Evolutionary conservation across 805 yeast genomes (phyloP).

Genomic region (Dipodascus geniculatus): DNA sequence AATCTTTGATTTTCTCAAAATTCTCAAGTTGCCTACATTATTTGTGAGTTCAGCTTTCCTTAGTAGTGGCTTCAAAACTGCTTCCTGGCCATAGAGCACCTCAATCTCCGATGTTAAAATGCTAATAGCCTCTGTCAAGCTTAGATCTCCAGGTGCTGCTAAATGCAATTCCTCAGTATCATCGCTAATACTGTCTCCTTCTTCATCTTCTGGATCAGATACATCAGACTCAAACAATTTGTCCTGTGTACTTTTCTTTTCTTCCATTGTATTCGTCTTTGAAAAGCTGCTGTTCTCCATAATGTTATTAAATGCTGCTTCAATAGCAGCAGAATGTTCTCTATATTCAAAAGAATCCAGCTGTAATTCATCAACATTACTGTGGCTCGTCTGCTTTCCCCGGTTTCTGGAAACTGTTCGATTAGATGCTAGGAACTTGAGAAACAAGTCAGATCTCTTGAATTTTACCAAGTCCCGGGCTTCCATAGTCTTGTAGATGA

Average conservation of each 20-base stretch:
- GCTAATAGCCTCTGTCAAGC: constrained; percentile 54
- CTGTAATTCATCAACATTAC: constrained; percentile 21
- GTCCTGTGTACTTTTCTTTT: constrained; percentile 1
- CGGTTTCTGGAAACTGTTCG: constrained; percentile 1
- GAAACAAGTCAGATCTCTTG: constrained; percentile 43
- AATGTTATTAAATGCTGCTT: constrained; percentile 53
- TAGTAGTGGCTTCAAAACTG: constrained; percentile 54
- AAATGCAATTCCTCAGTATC: constrained; percentile 27
- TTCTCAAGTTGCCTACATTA: constrained; percentile 53
- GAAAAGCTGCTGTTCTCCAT: constrained; percentile 13
- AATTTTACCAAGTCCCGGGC: constrained; percentile 46
- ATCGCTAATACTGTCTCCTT: constrained; percentile 7
- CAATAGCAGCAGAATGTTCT: constrained; percentile 40
- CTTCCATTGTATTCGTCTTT: constrained; percentile 6
- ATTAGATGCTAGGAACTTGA: constrained; percentile 37
- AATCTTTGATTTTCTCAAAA: constrained; percentile 53
- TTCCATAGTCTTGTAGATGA: constrained; percentile 39
- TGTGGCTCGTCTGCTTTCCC: background rate
- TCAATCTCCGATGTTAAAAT: constrained; percentile 47
- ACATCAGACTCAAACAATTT: constrained; percentile 12
- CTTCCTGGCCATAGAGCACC: constrained; percentile 46
- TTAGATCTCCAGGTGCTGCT: constrained; percentile 60
- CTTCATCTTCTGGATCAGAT: constrained; percentile 18
- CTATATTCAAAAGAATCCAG: constrained; percentile 17
- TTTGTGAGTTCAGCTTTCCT: constrained; percentile 79